phyloP scores from a whole-genome alignment of 257 asterid genomes.

The Fraxinus pennsylvanica region DNA sequence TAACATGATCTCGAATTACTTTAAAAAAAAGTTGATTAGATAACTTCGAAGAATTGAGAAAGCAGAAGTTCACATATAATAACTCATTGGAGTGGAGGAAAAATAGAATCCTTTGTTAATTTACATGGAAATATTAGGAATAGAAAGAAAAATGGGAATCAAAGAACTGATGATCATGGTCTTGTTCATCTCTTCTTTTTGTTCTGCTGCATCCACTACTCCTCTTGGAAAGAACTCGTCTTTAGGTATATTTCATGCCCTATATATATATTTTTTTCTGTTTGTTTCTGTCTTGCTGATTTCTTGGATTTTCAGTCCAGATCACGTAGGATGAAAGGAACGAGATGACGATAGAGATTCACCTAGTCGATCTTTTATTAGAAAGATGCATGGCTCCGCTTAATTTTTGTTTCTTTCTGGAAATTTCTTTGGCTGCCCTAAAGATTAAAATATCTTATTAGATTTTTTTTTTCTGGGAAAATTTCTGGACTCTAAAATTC shows the following conservation, averaged over 20 bases:
- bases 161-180: conserved; percentile 27
- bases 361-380: not conserved
- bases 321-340: not conserved
- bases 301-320: not conserved
- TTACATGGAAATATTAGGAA: conserved; percentile 2
- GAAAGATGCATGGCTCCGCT: not conserved
- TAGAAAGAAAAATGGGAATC: conserved; percentile 31
- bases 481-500: not conserved
- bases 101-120: not conserved
- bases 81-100: not conserved
- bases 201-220: conserved; percentile 23
- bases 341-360: not conserved
- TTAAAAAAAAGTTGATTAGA: conserved; percentile 27
- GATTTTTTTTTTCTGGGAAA: not conserved
- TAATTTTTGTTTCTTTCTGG: not conserved
- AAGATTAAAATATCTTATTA: too few species aligned
- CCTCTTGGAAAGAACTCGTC: conserved; percentile 1
- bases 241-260: conserved; percentile 28
- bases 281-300: not conserved
- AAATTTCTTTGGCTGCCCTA: not conserved
- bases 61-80: not conserved
- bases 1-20: conserved; percentile 13
- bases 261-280: not conserved
- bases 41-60: conserved; percentile 2
- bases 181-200: conserved; percentile 25